These are phyloP conservation scores for Macrophomina tecta DNA, from an alignment of 2,329 filamentous ascomycete species.

Conservation along the genomic window DNA sequence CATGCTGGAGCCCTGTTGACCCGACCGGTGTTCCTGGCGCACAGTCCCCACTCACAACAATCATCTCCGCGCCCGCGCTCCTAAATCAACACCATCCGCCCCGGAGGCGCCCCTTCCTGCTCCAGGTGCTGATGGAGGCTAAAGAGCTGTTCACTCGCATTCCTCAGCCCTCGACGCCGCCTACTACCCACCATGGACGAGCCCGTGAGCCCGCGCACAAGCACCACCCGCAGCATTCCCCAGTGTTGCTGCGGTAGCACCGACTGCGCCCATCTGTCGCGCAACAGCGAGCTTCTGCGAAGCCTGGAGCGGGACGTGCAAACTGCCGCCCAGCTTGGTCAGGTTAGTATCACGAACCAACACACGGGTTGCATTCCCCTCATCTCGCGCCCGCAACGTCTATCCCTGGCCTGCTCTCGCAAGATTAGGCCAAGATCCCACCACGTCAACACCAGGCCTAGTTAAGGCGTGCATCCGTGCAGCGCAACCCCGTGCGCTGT, in stretches of 20 bases:
- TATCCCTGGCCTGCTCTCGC: slow-evolving; percentile 6
- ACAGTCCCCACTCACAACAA: slow-evolving; percentile 15
- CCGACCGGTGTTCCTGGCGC: slow-evolving; percentile 2
- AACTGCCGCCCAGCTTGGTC: slow-evolving; percentile 84
- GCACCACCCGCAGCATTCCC: slow-evolving; percentile 37
- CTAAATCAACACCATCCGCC: slow-evolving; percentile 21
- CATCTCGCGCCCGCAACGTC: slow-evolving; percentile 6
- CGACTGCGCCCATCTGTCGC: slow-evolving; percentile 79
- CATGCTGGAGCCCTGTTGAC: slow-evolving; percentile 1
- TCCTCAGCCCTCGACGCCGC: slow-evolving; percentile 5
- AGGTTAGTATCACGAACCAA: slow-evolving; percentile 69
- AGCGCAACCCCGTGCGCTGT: slow-evolving; percentile 16
- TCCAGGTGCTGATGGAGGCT: slow-evolving; percentile 25
- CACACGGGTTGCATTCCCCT: slow-evolving; percentile 7
- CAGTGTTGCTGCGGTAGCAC: slow-evolving; percentile 83
- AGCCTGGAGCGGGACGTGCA: slow-evolving; percentile 86
- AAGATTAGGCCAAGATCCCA: slow-evolving; percentile 23
- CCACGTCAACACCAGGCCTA: slow-evolving; percentile 18
- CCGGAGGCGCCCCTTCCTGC: slow-evolving; percentile 17
- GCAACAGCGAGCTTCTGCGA: slow-evolving; percentile 79
- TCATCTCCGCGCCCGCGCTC: slow-evolving; percentile 19
- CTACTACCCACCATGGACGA: slow-evolving; percentile 23
- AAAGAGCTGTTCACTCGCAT: slow-evolving; percentile 12
- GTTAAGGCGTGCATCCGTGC: slow-evolving; percentile 22
- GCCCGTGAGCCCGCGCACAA: slow-evolving; percentile 21